Conservation (phyloP, 169 alveolate species). For the Babesia bigemina region DNA sequence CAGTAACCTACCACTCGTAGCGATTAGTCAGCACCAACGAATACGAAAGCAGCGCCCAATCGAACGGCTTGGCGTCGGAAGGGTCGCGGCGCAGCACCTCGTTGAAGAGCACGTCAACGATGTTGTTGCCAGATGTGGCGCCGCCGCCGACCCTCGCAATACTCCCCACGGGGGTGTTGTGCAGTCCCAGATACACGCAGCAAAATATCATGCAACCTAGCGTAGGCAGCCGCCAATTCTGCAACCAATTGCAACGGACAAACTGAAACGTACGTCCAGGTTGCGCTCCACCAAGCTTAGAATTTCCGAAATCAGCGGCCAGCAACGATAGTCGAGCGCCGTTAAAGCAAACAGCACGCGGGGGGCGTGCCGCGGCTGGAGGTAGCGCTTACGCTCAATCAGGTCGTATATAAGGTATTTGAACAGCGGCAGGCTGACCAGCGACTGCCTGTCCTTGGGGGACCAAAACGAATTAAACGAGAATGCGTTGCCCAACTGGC, state of each 20-base stretch:
- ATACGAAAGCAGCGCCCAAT: slow-evolving; percentile 77
- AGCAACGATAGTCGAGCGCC: slow-evolving; percentile 83
- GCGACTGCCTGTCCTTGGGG: slow-evolving; percentile 77
- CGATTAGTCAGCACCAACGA: slow-evolving; percentile 67
- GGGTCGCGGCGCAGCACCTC: slow-evolving; percentile 66
- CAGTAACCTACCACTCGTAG: slow-evolving; percentile 69
- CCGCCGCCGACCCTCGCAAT: not conserved
- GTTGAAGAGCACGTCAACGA: slow-evolving; percentile 46
- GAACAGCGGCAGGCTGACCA: slow-evolving; percentile 76
- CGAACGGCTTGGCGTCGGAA: slow-evolving; percentile 69
- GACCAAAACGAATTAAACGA: slow-evolving; percentile 88
- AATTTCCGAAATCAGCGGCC: slow-evolving; percentile 77
- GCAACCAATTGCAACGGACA: not conserved
- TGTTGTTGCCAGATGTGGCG: slow-evolving; percentile 13
- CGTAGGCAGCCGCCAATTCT: slow-evolving; percentile 78
- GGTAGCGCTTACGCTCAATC: slow-evolving; percentile 71
- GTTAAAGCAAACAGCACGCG: slow-evolving; percentile 81
- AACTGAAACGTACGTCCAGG: slow-evolving; percentile 41
- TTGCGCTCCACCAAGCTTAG: slow-evolving; percentile 71
- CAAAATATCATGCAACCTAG: slow-evolving; percentile 69
- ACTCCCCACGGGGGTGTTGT: slow-evolving; percentile 27
- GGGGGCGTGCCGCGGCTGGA: slow-evolving; percentile 78
- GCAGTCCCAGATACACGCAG: slow-evolving; percentile 74
- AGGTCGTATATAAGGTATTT: slow-evolving; percentile 80
- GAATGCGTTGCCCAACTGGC: slow-evolving; percentile 84